phyloP scores from a whole-genome alignment of 2,329 filamentous ascomycete species.

The Ascochyta lentis region DNA sequence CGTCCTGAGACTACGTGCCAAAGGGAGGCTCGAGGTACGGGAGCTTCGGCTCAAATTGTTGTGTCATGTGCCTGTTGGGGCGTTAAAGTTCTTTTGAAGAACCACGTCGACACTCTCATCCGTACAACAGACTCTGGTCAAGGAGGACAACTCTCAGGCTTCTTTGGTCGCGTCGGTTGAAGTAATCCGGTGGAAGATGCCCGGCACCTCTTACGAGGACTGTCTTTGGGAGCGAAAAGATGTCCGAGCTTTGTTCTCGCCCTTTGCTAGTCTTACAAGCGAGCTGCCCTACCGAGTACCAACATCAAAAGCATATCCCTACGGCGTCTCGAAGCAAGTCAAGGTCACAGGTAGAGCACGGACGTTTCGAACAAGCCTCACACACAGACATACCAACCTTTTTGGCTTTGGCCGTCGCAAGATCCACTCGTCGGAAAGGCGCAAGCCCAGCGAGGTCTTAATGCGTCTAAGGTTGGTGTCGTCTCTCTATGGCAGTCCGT shows the following conservation, averaged over 20 bases:
- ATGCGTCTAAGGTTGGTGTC: constrained; percentile 40
- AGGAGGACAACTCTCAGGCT: constrained; percentile 62
- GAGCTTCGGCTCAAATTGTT: constrained; percentile 58
- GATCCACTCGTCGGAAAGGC: constrained; percentile 67
- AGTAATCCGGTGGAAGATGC: constrained; percentile 60
- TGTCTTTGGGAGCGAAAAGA: constrained; percentile 59
- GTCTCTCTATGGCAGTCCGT: constrained; percentile 42
- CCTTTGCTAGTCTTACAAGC: constrained; percentile 21
- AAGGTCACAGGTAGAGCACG: constrained; percentile 48
- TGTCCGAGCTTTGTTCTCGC: neutral
- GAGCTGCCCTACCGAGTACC: constrained; percentile 48
- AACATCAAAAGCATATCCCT: constrained; percentile 34
- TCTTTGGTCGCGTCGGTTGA: constrained; percentile 47
- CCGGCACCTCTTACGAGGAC: constrained; percentile 56
- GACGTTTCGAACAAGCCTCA: constrained; percentile 44
- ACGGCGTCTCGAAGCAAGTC: constrained; percentile 40
- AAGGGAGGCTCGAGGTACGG: constrained; percentile 56
- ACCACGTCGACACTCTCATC: constrained; percentile 76
- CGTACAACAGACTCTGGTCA: constrained; percentile 76
- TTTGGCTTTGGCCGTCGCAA: constrained; percentile 39
- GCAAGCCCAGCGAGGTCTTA: constrained; percentile 61
- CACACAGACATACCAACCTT: constrained; percentile 54
- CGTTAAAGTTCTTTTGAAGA: constrained; percentile 74
- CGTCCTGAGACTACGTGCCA: constrained; percentile 31
- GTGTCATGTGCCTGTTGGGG: constrained; percentile 75